A percentile compares a stretch with the other conserved stretches of the same genome.
phyloP scores from a whole-genome alignment of 2,329 filamentous ascomycete species.

The Ophiostoma quercus region DNA sequence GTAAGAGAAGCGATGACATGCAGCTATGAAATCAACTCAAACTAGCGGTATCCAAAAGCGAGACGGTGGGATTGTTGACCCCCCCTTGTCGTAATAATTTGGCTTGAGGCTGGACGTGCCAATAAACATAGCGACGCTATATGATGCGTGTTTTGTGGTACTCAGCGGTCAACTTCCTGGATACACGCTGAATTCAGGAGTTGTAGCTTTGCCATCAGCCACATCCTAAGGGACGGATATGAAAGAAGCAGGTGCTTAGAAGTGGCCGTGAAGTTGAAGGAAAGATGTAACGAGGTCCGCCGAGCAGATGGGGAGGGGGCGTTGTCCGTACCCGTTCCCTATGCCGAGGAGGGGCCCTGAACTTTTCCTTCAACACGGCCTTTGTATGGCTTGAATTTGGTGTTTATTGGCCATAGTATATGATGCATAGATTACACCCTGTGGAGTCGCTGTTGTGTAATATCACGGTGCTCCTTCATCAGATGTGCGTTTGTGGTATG shows the following conservation, averaged over 20 bases:
- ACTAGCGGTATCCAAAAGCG: conserved; percentile 15
- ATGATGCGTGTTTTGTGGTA: background rate
- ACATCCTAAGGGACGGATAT: background rate
- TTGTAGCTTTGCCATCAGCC: background rate
- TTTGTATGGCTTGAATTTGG: background rate
- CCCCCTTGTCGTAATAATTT: background rate
- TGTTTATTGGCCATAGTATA: background rate
- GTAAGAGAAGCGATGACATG: conserved; percentile 23
- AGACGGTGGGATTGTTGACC: background rate
- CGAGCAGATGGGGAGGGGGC: background rate
- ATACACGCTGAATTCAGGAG: background rate
- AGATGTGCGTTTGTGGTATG: conserved; percentile 12
- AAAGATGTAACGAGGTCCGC: background rate
- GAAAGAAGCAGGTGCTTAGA: background rate
- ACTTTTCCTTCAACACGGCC: background rate
- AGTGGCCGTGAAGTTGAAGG: background rate
- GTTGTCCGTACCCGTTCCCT: background rate
- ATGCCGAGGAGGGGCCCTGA: background rate
- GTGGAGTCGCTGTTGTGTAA: conserved; percentile 5
- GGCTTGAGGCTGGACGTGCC: background rate
- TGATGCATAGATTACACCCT: background rate
- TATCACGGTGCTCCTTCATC: conserved; percentile 8
- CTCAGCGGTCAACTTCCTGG: background rate
- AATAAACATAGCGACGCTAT: background rate
- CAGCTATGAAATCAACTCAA: conserved; percentile 19